Percentiles rank a stretch among this genome's conserved stretches.
Evolutionary conservation across 768 basidiomycete genomes (phyloP).

Genomic region (Panaeolus cyanescens): DNA sequence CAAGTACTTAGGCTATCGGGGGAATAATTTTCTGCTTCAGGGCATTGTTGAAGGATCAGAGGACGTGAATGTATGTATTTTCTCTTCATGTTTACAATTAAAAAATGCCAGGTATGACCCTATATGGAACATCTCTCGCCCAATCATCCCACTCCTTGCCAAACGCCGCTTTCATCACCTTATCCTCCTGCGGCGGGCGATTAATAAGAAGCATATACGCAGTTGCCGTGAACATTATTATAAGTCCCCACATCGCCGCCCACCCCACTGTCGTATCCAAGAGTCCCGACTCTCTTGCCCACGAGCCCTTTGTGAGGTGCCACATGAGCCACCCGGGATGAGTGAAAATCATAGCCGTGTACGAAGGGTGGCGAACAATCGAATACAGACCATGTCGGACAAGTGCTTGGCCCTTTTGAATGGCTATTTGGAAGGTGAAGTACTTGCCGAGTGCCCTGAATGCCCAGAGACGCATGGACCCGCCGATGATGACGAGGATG

Average conservation of each 20-base stretch:
- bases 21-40: no score
- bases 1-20: no score
- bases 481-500: not conserved
- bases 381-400: not conserved
- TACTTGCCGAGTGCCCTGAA: not conserved
- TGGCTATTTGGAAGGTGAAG: not conserved
- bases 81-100: no score
- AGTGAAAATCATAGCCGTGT: not conserved
- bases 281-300: not conserved
- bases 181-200: constrained; percentile 45
- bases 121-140: constrained; percentile 45
- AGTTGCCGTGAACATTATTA: not conserved
- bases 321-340: not conserved
- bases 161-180: constrained; percentile 36
- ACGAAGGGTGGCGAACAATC: not conserved
- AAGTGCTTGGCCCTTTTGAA: not conserved
- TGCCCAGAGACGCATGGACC: not conserved
- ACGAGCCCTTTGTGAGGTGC: not conserved
- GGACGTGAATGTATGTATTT: no score
- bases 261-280: not conserved
- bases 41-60: no score
- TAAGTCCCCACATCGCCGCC: not conserved
- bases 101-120: constrained; percentile 46
- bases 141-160: constrained; percentile 43
- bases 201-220: not conserved